A percentile compares a stretch with the other conserved stretches of the same genome.
Evolutionary conservation across 805 yeast genomes (phyloP).

Genomic region (Candida ipomoeae): DNA sequence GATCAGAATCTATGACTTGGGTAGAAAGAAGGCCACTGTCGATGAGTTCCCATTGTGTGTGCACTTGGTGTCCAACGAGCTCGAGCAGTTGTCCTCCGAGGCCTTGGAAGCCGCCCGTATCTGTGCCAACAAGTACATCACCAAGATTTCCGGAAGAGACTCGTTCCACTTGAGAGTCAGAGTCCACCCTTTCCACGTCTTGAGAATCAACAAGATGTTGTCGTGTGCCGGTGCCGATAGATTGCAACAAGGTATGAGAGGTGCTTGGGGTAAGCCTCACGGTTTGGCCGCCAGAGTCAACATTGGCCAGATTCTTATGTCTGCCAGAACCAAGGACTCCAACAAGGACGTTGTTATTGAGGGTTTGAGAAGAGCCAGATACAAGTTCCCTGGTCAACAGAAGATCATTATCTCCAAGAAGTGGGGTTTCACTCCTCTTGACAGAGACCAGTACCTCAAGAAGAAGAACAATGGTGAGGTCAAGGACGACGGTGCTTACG

Average conservation of each 20-base stretch:
- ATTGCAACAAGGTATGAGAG: constrained; percentile 99
- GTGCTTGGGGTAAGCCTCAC: constrained; percentile 99
- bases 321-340: constrained; percentile 96
- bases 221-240: constrained; percentile 99
- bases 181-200: constrained; percentile 99
- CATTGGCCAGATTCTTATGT: constrained; percentile 97
- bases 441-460: constrained; percentile 94
- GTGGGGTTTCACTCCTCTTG: constrained; percentile 99
- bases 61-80: constrained; percentile 98
- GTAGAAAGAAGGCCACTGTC: constrained; percentile 99
- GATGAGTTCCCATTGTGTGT: constrained; percentile 99
- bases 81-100: constrained; percentile 98
- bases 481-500: constrained; percentile 99
- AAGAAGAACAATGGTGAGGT: constrained; percentile 97
- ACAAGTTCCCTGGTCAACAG: constrained; percentile 99
- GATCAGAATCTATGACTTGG: constrained; percentile 98
- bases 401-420: constrained; percentile 98
- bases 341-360: constrained; percentile 97
- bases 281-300: constrained; percentile 99
- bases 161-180: constrained; percentile 99
- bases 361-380: constrained; percentile 99
- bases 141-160: constrained; percentile 97
- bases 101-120: constrained; percentile 99
- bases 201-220: constrained; percentile 99
- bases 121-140: constrained; percentile 99